Evolutionary conservation across 306 rosid genomes (phyloP), one percentile per base, ranked within the genome.

Genomic region (Cucumis cinereus): DNA sequence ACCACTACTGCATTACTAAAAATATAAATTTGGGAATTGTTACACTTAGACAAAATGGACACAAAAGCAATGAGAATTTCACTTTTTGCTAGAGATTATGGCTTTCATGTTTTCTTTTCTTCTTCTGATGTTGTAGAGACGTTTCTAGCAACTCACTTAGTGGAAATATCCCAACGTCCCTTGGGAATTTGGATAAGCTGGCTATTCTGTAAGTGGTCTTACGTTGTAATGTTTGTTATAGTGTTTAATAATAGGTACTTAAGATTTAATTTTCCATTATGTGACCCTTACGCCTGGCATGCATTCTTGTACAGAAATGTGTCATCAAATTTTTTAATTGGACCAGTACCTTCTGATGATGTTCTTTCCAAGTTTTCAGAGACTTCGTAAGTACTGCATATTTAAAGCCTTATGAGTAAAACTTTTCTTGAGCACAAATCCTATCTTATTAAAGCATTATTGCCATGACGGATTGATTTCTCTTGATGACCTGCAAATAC

Each of bases 311-410:
- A 80, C 75, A 95, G 99, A 86, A 95, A 95, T 62, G 87, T 89
- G 77, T 95, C 99, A 57, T 80, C 90, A 79, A 95, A 92, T 85
- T 95, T 89, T 92, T 91, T 95, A 84, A 88, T 86, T 10, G 99
- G 99, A 81, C 82, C 87, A 80, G 87, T 95, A 84, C 99, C 99
- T 67, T 87, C 85, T 72, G 97, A 92, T 77, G 95, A 97, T 43
- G 90, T 88, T 82, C 96, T 93, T 79, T 82, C 77, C 87, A 88
- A 86, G 82, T 92, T 90, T 74, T 81, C 78, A 7, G 93, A 79
- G 68, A 86, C 86, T 89, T 92, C 99, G 98, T 95, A 87, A 89
- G 99, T 89, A 68, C 58, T 55, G 67, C 78, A 33, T 12, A 74
- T 54, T 74, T 52, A 33, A 35, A 35, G 24, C 66, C 66, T 54